Base-by-base conservation (phyloP, 2,329 filamentous ascomycete species). In the Diaporthe longicolla region DNA sequence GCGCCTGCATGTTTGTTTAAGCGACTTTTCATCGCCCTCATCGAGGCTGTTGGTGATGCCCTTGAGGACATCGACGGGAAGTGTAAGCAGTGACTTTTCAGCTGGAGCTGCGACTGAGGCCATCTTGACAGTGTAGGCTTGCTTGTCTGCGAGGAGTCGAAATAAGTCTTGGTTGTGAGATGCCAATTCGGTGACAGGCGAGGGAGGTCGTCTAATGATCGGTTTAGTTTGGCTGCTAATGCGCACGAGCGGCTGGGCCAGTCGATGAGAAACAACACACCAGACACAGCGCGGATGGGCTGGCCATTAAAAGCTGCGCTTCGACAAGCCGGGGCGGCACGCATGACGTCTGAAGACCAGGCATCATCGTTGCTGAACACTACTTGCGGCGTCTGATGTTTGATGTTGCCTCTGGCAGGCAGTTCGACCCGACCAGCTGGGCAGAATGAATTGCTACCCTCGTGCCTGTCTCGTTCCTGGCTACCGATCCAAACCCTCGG, bases 21-120 rank as follows among this genome's bases (percentile, higher is more conserved):
- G 65, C 8, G 63, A 37, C 52, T 63, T 45, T 55, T 73, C 72
- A 35, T 73, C 72, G 21, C 26, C 19, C 8, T 50, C 35, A 24
- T 70, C 63, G 45, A 73, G 72, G 43, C 58, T 70, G 26, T 70
- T 70, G 24, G 72, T 70, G 48, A 73, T 73, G 72, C 68, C 43
- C 24, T 73, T 73, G 72, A 73, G 72, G 9, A 73, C 45, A 26
- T 73, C 72, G 35, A 63, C 65, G 13, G 72, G 72, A 21, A 73
- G 65, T 15, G 72, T 70, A 13, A 73, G 65, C 21, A 73, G 55
- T 15, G 63, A 58, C 19, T 69, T 50, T 5, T 61, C 65, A n/a
- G 37, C 24, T 24, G 26, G 50, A 29, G 37, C 24, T 43, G 26
- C 48, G 40, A 26, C 43, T 24, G 54, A 35, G 11, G 72, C 55